Percentiles rank a stretch among this genome's conserved stretches.
Conservation (phyloP, 2,329 filamentous ascomycete species). For the Penicillium paneum region DNA sequence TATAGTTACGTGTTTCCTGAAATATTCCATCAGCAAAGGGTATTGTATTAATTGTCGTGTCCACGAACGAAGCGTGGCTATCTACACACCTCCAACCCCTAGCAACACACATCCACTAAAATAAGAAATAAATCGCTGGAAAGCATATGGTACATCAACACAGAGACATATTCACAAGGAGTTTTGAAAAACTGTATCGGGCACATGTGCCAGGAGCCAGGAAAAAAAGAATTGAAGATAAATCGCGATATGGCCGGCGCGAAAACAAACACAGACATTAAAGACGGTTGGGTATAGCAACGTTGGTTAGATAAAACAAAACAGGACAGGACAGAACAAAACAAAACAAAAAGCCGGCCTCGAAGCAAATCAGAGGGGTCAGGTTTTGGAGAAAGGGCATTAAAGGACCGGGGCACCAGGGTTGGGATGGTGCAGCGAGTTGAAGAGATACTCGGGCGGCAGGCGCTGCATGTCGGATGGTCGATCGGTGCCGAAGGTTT, state of each 20-base stretch:
- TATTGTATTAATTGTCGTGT: conserved; percentile 11
- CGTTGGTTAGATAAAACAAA: conserved; percentile 28
- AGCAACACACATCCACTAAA: conserved; percentile 13
- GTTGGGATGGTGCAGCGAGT: conserved; percentile 37
- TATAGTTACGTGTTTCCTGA: neutral
- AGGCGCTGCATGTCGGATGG: conserved; percentile 46
- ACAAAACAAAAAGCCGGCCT: conserved; percentile 8
- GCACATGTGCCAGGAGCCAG: neutral
- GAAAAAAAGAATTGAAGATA: neutral
- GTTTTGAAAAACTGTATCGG: neutral
- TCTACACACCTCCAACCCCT: conserved; percentile 22
- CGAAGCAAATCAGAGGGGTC: conserved; percentile 7
- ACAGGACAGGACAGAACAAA: conserved; percentile 7
- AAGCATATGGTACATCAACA: conserved; percentile 13
- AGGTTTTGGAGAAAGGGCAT: conserved; percentile 24
- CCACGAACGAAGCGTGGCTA: conserved; percentile 14
- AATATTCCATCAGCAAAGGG: conserved; percentile 3
- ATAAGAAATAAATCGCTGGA: conserved; percentile 5
- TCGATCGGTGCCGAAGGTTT: conserved; percentile 45
- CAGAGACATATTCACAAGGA: conserved; percentile 10
- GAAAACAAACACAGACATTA: conserved; percentile 30
- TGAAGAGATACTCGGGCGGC: conserved; percentile 48
- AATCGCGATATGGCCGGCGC: conserved; percentile 18
- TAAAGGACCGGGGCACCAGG: conserved; percentile 36
- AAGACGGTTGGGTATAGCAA: conserved; percentile 32